phyloP scores from a whole-genome alignment of 352 stramenopile genomes.

The Phytophthora macrochlamydospora region DNA sequence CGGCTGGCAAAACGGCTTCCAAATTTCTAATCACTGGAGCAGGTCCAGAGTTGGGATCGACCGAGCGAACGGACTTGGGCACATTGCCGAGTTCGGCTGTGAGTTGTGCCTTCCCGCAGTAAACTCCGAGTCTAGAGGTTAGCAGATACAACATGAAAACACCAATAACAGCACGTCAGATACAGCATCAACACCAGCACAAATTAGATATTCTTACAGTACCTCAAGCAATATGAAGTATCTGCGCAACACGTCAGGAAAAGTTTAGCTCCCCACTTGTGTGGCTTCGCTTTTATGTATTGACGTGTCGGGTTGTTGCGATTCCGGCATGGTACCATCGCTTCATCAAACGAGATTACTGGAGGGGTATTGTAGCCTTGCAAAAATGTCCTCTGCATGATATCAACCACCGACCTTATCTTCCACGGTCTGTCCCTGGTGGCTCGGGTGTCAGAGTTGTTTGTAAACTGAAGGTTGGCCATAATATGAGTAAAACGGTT shows the following conservation, averaged over 20 bases:
- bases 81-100: neutral
- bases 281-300: constrained; percentile 14
- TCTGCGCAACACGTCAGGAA: constrained; percentile 17
- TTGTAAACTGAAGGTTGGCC: constrained; percentile 15
- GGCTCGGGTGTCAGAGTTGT: constrained; percentile 3
- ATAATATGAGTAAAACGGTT: constrained; percentile 18
- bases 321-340: neutral
- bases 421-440: constrained; percentile 6
- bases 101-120: constrained; percentile 4
- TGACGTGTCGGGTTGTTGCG: constrained; percentile 16
- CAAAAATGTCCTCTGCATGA: neutral
- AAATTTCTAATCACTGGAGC: constrained; percentile 3
- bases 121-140: constrained; percentile 18
- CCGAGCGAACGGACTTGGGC: neutral
- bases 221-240: constrained; percentile 17
- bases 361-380: constrained; percentile 3
- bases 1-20: neutral
- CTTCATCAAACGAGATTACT: constrained; percentile 10
- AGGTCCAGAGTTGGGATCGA: constrained; percentile 4
- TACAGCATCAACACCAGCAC: constrained; percentile 2
- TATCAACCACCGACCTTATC: constrained; percentile 2
- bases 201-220: constrained; percentile 9
- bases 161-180: constrained; percentile 4
- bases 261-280: constrained; percentile 20
- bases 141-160: neutral